A percentile compares a stretch with the other conserved stretches of the same genome.
Evolutionary conservation across 495 filamentous ascomycete genomes (phyloP).

Genomic region (Astrothelium subdiscretum): DNA sequence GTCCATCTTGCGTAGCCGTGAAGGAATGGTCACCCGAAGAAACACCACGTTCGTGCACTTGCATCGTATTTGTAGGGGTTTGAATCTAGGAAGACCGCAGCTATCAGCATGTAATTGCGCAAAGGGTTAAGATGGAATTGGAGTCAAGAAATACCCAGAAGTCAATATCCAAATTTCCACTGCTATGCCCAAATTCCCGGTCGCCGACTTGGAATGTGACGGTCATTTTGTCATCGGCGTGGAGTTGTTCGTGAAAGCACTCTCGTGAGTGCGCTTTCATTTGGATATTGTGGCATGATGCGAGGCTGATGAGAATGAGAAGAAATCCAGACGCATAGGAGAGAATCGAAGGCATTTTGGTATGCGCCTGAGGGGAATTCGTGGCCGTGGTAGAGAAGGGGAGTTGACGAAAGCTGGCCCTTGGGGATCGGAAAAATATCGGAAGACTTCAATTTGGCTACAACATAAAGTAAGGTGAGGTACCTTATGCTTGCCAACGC

Average conservation of each 20-base stretch:
- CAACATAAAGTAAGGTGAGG: neutral
- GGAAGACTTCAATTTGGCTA: neutral
- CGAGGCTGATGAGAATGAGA: neutral
- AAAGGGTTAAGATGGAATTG: neutral
- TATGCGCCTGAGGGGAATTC: neutral
- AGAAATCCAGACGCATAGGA: neutral
- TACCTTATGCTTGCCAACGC: too few species aligned
- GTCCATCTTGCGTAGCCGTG: slow-evolving; percentile 71
- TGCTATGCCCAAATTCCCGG: slow-evolving; percentile 75
- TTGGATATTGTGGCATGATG: slow-evolving; percentile 70
- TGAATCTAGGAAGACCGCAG: slow-evolving; percentile 52
- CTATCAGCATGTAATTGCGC: slow-evolving; percentile 3
- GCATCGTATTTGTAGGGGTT: slow-evolving; percentile 61
- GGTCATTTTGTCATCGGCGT: slow-evolving; percentile 93
- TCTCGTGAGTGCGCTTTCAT: slow-evolving; percentile 81
- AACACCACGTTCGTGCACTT: slow-evolving; percentile 63
- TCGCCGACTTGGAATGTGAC: slow-evolving; percentile 98
- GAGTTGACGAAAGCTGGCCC: neutral
- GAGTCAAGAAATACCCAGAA: slow-evolving; percentile 67
- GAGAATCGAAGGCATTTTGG: neutral
- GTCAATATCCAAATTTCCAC: slow-evolving; percentile 90
- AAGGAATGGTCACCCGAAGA: slow-evolving; percentile 92
- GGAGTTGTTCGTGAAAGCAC: slow-evolving; percentile 92
- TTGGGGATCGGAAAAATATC: neutral
- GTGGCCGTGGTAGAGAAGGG: neutral